A percentile compares a stretch with the other conserved stretches of the same genome.
Conservation (phyloP, 495 filamentous ascomycete genomes). For the Penicillium waksmanii region DNA sequence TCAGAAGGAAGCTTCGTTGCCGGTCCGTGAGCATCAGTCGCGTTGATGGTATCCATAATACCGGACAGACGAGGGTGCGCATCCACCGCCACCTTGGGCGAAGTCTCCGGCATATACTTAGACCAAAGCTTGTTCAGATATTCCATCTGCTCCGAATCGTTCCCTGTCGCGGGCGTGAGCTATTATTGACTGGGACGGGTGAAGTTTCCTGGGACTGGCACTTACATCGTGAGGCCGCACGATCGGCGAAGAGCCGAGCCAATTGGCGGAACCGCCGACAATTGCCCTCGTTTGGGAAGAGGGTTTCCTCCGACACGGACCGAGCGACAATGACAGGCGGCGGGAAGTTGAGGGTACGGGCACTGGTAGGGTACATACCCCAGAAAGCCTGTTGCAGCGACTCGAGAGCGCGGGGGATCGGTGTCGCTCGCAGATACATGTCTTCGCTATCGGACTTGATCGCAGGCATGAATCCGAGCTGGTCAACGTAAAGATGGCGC, state of each 20-base stretch:
- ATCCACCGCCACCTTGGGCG: conserved; percentile 75
- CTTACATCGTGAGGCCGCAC: conserved; percentile 74
- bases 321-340: conserved; percentile 76
- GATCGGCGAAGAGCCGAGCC: conserved; percentile 76
- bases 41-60: conserved; percentile 92
- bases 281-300: conserved; percentile 87
- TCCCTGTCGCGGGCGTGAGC: conserved; percentile 51
- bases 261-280: conserved; percentile 86
- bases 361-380: conserved; percentile 81
- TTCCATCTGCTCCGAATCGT: conserved; percentile 78
- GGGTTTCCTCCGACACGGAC: conserved; percentile 77
- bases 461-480: conserved; percentile 80
- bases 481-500: conserved; percentile 84
- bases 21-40: conserved; percentile 82
- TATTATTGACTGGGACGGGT: not conserved
- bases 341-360: conserved; percentile 65
- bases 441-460: conserved; percentile 65
- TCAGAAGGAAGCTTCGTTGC: conserved; percentile 75
- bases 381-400: conserved; percentile 87
- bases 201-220: not conserved
- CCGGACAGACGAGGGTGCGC: conserved; percentile 81
- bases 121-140: conserved; percentile 76
- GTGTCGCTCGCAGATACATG: conserved; percentile 85
- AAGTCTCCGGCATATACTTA: conserved; percentile 81
- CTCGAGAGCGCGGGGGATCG: conserved; percentile 83